phyloP scores from a whole-genome alignment of 768 basidiomycete species.

The Hydnum rufescens region DNA sequence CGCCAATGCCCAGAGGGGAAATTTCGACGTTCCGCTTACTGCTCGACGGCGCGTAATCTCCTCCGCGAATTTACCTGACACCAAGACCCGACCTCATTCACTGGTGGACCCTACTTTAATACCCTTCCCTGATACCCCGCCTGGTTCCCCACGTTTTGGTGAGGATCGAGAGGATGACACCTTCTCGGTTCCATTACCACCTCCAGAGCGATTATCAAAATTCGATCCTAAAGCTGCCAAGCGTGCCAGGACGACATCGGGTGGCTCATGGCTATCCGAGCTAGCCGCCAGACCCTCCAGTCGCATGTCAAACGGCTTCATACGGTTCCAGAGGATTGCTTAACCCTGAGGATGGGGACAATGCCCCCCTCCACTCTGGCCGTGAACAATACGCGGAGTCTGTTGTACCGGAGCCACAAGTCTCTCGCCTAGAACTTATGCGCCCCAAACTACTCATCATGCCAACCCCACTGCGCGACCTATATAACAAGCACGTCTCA shows the following conservation, averaged over 20 bases:
- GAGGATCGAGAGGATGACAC: conserved; percentile 34
- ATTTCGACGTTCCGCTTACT: conserved; percentile 2
- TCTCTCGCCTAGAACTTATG: conserved; percentile 43
- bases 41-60: neutral
- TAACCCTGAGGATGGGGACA: neutral
- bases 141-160: neutral
- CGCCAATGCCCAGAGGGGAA: conserved; percentile 1
- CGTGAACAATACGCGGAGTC: neutral
- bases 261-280: conserved; percentile 14
- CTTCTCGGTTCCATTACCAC: conserved; percentile 47
- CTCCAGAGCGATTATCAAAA: conserved; percentile 38
- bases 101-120: conserved; percentile 30
- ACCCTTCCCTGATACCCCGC: neutral
- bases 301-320: neutral
- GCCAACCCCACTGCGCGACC: conserved; percentile 50
- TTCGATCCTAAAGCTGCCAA: conserved; percentile 59
- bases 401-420: conserved; percentile 13
- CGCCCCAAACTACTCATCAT: conserved; percentile 87
- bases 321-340: neutral
- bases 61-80: neutral
- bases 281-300: neutral
- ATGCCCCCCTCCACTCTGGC: neutral
- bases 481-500: conserved; percentile 7
- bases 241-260: conserved; percentile 42
- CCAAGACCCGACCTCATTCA: conserved; percentile 16